phyloP scores from a whole-genome alignment of 345 rosid genomes.

The Hibiscus trionum region DNA sequence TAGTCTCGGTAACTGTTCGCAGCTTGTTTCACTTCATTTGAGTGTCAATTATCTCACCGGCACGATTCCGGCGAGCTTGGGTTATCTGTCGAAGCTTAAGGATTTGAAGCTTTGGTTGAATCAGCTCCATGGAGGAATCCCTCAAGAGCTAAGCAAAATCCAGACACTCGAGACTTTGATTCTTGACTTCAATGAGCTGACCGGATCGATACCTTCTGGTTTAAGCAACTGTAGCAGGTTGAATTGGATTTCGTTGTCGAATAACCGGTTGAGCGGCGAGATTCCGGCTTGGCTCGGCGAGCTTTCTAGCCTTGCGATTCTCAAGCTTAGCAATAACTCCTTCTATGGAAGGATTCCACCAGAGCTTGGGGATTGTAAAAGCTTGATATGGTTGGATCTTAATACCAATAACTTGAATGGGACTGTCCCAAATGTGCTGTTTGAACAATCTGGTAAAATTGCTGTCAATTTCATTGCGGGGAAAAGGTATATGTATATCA shows the following conservation, averaged over 20 bases:
- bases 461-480: slow-evolving; percentile 70
- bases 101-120: slow-evolving; percentile 88
- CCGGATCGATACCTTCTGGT: slow-evolving; percentile 61
- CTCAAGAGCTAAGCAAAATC: slow-evolving; percentile 51
- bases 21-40: slow-evolving; percentile 73
- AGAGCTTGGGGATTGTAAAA: slow-evolving; percentile 79
- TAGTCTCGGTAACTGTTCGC: slow-evolving; percentile 70
- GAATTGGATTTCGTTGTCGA: slow-evolving; percentile 88
- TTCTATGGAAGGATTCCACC: slow-evolving; percentile 71
- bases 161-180: slow-evolving; percentile 60
- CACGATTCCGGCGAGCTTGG: slow-evolving; percentile 73
- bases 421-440: slow-evolving; percentile 65
- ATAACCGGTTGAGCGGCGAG: slow-evolving; percentile 64
- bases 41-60: slow-evolving; percentile 80
- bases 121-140: slow-evolving; percentile 75
- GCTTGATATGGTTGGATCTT: slow-evolving; percentile 93
- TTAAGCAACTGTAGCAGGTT: slow-evolving; percentile 68
- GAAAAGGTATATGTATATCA: slow-evolving; percentile 67
- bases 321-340: slow-evolving; percentile 86
- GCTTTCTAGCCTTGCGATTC: slow-evolving; percentile 68
- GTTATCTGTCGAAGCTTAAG: slow-evolving; percentile 51
- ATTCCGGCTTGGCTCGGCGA: slow-evolving; percentile 75
- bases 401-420: slow-evolving; percentile 71
- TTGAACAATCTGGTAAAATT: slow-evolving; percentile 79
- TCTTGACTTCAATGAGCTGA: slow-evolving; percentile 80